Percentiles rank a stretch among this genome's conserved stretches.
Evolutionary conservation across 371 early-diverging fungal genomes (phyloP).

Genomic region (Scutellospora calospora): DNA sequence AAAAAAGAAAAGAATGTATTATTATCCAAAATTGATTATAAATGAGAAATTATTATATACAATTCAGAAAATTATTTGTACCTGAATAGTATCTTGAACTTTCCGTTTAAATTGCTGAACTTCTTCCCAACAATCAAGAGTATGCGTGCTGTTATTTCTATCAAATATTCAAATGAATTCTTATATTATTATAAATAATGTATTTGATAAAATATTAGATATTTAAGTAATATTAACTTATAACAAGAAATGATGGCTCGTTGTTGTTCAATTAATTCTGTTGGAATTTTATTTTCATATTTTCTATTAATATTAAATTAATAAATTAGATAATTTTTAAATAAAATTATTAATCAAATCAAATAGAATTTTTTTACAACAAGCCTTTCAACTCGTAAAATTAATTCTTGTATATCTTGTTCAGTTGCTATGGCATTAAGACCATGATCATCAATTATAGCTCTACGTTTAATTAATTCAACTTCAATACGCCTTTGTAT

Average conservation of each 20-base stretch:
- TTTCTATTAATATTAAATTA: constrained; percentile 19
- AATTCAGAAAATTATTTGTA: not conserved
- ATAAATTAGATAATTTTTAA: not conserved
- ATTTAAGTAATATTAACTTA: constrained; percentile 1
- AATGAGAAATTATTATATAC: not conserved
- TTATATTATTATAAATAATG: not conserved
- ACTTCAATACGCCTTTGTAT: not conserved
- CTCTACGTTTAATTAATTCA: not conserved
- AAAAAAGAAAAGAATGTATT: not conserved
- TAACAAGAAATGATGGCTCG: constrained; percentile 27
- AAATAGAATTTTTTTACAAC: not conserved
- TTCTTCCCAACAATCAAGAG: constrained; percentile 28
- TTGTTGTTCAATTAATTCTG: constrained; percentile 31
- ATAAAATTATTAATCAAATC: not conserved
- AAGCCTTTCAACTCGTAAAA: constrained; percentile 14
- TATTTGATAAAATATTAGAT: not conserved
- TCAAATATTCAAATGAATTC: not conserved
- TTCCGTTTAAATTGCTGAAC: constrained; percentile 18
- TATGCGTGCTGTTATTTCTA: constrained; percentile 18
- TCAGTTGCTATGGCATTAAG: constrained; percentile 10
- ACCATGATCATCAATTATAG: not conserved
- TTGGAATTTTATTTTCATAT: constrained; percentile 21
- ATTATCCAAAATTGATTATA: not conserved
- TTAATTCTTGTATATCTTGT: constrained; percentile 30
- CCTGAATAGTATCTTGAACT: not conserved